phyloP scores from a whole-genome alignment of 2,329 filamentous ascomycete species.

The Cordyceps tenuipes region DNA sequence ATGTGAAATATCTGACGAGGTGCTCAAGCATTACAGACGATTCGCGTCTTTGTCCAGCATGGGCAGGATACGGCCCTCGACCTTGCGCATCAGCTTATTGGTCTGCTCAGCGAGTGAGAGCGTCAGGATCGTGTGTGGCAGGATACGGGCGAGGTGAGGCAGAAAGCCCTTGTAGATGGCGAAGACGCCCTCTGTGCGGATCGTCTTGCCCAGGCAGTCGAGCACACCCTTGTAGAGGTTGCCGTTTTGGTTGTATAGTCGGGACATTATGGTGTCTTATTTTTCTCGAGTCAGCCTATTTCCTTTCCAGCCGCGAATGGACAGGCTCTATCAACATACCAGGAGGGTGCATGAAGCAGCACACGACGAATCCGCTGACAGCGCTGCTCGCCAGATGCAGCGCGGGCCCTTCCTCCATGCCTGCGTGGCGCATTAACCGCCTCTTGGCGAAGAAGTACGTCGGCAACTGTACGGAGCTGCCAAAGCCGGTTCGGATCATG shows the following conservation, averaged over 20 bases:
- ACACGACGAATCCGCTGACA: constrained; percentile 89
- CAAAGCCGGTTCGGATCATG: constrained; percentile 93
- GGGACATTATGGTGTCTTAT: constrained; percentile 89
- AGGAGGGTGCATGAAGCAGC: constrained; percentile 95
- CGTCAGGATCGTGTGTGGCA: constrained; percentile 92
- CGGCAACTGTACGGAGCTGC: constrained; percentile 89
- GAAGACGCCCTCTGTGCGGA: constrained; percentile 81
- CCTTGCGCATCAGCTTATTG: constrained; percentile 77
- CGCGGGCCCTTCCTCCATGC: constrained; percentile 82
- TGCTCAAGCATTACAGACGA: constrained; percentile 5
- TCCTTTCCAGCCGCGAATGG: neutral
- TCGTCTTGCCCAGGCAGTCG: constrained; percentile 84
- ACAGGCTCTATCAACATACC: constrained; percentile 41
- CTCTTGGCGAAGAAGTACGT: constrained; percentile 98
- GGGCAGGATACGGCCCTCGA: constrained; percentile 56
- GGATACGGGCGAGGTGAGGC: constrained; percentile 84
- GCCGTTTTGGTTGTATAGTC: constrained; percentile 97
- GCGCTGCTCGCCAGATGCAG: constrained; percentile 85
- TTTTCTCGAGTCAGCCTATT: constrained; percentile 8
- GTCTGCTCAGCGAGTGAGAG: constrained; percentile 93
- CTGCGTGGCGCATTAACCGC: constrained; percentile 69
- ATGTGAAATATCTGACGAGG: neutral
- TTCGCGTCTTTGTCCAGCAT: constrained; percentile 23
- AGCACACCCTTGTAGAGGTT: constrained; percentile 92
- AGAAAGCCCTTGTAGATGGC: constrained; percentile 98